Conservation (phyloP, 2,329 filamentous ascomycete species). For the Rutstroemia sp. region DNA sequence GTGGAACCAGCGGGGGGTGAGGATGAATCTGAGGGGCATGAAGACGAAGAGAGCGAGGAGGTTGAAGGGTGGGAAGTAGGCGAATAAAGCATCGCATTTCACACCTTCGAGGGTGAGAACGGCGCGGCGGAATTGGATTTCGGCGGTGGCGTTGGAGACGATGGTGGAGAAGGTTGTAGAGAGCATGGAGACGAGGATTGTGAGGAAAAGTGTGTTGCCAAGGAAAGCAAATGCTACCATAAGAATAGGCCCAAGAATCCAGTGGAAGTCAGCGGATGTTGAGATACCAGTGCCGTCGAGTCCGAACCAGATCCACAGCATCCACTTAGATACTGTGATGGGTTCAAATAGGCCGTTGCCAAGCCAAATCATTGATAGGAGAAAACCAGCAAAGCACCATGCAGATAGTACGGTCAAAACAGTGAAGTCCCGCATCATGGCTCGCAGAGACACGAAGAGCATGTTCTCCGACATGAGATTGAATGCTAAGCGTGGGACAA, state of each 20-base stretch:
- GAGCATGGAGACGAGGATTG: constrained; percentile 79
- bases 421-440: constrained; percentile 84
- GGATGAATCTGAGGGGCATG: constrained; percentile 69
- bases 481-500: constrained; percentile 74
- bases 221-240: constrained; percentile 83
- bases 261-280: constrained; percentile 62
- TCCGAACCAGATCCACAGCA: constrained; percentile 91
- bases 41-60: constrained; percentile 67
- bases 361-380: constrained; percentile 74
- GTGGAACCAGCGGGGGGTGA: constrained; percentile 81
- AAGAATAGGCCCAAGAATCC: constrained; percentile 67
- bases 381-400: constrained; percentile 80
- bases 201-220: constrained; percentile 83
- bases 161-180: constrained; percentile 78
- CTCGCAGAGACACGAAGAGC: constrained; percentile 70
- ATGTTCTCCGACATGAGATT: constrained; percentile 78
- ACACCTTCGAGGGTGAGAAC: constrained; percentile 81
- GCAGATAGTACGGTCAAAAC: constrained; percentile 65
- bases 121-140: constrained; percentile 74
- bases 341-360: constrained; percentile 54
- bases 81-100: constrained; percentile 67
- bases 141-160: constrained; percentile 67
- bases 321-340: constrained; percentile 77
- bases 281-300: constrained; percentile 56
- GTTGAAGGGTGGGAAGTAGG: constrained; percentile 67